Base-by-base conservation (phyloP, 257 asterid species). In the Plantago elongata region DNA sequence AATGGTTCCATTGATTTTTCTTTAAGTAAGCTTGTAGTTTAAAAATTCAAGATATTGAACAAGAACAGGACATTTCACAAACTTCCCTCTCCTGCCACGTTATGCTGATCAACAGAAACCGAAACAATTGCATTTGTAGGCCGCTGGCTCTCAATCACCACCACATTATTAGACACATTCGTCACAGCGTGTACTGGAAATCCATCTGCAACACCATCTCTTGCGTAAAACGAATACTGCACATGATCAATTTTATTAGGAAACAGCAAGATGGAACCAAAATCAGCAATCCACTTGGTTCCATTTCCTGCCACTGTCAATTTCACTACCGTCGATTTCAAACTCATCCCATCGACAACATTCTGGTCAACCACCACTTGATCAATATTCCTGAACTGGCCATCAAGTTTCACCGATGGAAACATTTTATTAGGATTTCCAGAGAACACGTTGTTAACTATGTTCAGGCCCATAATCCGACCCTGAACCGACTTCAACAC, bases 291-390 rank as follows among this genome's bases (percentile, higher is more conserved):
- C 90, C 88, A 85, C 37, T 43, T 70, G 0, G 83, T 83, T 9
- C 90, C 90, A 44, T 78, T 78, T 13, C 79, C 81, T n/a, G 77
- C 73, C 77, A 77, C 86, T 1, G 73, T 63, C 83, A 71, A 13
- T 57, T 67, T 75, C 0, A 73, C 84, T 3, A 49, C 68, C 3
- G 94, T 85, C 3, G 94, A 75, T 69, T 59, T 83, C 65, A 80
- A 70, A 12, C 77, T 63, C 90, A 80, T 83, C 22, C 94, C 94
- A 11, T 73, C 64, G 22, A 69, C 90, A 7, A 60, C 68, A 55
- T 85, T 85, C 16, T 72, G 70, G 0, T 83, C 88, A 3, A 85
- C 44, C 57, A 74, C 81, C 45, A 77, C 90, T 51, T 83, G 90
- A 66, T 77, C 83, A 48, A 80, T 51, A 47, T 63, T 63, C 30